Conservation (phyloP, 495 filamentous ascomycete genomes). For the Polyplosphaeria fusca region DNA sequence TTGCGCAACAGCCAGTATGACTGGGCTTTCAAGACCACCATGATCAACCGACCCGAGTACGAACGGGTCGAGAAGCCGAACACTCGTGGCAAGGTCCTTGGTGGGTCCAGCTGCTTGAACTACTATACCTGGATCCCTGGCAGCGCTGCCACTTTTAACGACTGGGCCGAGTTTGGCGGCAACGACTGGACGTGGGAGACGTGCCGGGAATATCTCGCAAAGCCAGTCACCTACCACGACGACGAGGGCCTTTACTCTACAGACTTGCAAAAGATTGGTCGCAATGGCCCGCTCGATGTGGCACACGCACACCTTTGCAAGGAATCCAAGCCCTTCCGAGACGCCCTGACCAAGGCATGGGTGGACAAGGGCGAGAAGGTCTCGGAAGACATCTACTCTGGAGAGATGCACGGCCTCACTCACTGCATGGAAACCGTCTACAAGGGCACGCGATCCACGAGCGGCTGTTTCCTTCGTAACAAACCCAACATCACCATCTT, state of each 20-base stretch:
- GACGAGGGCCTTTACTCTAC: slow-evolving; percentile 45
- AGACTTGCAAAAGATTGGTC: slow-evolving; percentile 50
- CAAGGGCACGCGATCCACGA: slow-evolving; percentile 54
- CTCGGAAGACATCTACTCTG: slow-evolving; percentile 55
- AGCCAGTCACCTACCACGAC: slow-evolving; percentile 57
- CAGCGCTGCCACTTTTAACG: slow-evolving; percentile 41
- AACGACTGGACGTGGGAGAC: slow-evolving; percentile 45
- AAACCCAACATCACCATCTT: slow-evolving; percentile 58
- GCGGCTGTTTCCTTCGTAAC: slow-evolving; percentile 50
- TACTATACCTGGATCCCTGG: slow-evolving; percentile 47
- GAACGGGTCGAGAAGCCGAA: slow-evolving; percentile 60
- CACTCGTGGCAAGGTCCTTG: slow-evolving; percentile 54
- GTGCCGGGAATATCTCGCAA: slow-evolving; percentile 51
- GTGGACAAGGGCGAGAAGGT: slow-evolving; percentile 51
- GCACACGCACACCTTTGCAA: slow-evolving; percentile 55
- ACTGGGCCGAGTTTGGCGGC: slow-evolving; percentile 43
- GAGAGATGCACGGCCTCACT: slow-evolving; percentile 54
- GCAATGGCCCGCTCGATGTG: slow-evolving; percentile 52
- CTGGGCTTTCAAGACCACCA: slow-evolving; percentile 62
- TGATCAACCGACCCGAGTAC: slow-evolving; percentile 61
- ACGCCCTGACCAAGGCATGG: slow-evolving; percentile 57
- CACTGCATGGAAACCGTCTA: slow-evolving; percentile 58
- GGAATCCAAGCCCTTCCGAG: slow-evolving; percentile 54
- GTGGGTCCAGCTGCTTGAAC: slow-evolving; percentile 52
- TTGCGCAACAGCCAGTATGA: slow-evolving; percentile 52